A percentile compares a stretch with the other conserved stretches of the same genome.
Evolutionary conservation across 2,329 filamentous ascomycete species (phyloP).

Genomic region (Pseudodiploospora longispora): DNA sequence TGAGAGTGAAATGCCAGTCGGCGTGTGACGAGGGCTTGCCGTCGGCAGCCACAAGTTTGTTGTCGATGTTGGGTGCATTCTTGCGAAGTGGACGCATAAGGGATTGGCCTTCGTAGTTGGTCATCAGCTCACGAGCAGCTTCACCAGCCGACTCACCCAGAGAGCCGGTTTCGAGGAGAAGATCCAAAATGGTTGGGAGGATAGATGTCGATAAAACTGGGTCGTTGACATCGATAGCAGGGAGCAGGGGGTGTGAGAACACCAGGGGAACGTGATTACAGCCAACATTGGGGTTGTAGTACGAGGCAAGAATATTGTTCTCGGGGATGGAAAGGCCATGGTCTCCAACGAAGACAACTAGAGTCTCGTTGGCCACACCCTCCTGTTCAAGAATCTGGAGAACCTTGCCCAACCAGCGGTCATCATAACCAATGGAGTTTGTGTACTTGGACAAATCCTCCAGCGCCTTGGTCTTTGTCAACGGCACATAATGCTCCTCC

Average conservation of each 20-base stretch:
- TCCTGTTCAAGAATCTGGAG: constrained; percentile 23
- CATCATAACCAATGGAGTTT: constrained; percentile 23
- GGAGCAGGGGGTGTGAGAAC: constrained; percentile 24
- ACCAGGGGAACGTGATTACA: constrained; percentile 25
- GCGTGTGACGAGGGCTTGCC: not conserved
- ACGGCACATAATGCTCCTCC: constrained; percentile 9
- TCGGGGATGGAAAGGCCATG: constrained; percentile 27
- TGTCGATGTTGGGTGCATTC: not conserved
- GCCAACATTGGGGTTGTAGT: constrained; percentile 23
- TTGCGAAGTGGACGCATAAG: constrained; percentile 18
- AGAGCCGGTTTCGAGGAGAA: constrained; percentile 24
- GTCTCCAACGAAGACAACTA: constrained; percentile 27
- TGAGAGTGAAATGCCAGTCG: constrained; percentile 18
- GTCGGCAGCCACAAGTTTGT: not conserved
- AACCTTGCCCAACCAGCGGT: constrained; percentile 23
- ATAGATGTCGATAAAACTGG: constrained; percentile 25
- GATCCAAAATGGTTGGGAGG: constrained; percentile 26
- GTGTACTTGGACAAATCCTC: constrained; percentile 23
- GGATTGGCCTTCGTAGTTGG: constrained; percentile 28
- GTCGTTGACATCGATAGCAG: constrained; percentile 21
- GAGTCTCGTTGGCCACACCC: constrained; percentile 24
- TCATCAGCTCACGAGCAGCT: constrained; percentile 21
- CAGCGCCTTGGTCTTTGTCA: constrained; percentile 16
- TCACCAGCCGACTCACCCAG: constrained; percentile 17
- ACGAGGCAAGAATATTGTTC: constrained; percentile 19